These are phyloP conservation scores for Viridothelium virens DNA, from an alignment of 495 filamentous ascomycete species.

Conservation along the genomic window DNA sequence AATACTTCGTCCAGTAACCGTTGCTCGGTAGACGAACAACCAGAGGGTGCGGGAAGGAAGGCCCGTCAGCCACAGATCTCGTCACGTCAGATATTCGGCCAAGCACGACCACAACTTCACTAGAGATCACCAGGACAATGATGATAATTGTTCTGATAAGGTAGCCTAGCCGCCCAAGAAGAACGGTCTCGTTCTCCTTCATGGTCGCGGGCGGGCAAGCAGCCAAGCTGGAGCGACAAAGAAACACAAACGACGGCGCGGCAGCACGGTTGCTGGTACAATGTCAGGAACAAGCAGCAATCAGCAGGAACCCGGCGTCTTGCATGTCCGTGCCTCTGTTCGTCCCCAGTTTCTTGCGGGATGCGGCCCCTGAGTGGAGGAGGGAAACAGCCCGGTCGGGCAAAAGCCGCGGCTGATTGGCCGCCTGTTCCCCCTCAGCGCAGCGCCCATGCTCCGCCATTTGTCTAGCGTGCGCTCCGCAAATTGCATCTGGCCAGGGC, in stretches of 20 bases:
- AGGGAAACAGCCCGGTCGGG: not conserved
- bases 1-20: not conserved
- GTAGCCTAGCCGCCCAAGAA: not conserved
- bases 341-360: not conserved
- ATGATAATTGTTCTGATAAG: constrained; percentile 2
- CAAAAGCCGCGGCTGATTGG: not conserved
- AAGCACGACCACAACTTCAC: no score
- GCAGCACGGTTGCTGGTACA: constrained; percentile 1
- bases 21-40: not conserved
- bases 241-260: constrained; percentile 10
- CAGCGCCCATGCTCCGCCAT: not conserved
- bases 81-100: not conserved
- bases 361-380: constrained; percentile 1
- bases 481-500: not conserved
- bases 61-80: not conserved
- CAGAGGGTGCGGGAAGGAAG: not conserved
- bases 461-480: not conserved
- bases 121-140: not conserved
- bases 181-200: constrained; percentile 1
- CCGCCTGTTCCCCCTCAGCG: not conserved
- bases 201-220: not conserved
- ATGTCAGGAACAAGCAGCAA: constrained; percentile 9
- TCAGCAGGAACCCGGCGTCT: not conserved
- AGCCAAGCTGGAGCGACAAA: not conserved
- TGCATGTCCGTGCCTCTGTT: not conserved